Evolutionary conservation across 129 eudicot genomes (phyloP).

Genomic region (Lonicera japonica): DNA sequence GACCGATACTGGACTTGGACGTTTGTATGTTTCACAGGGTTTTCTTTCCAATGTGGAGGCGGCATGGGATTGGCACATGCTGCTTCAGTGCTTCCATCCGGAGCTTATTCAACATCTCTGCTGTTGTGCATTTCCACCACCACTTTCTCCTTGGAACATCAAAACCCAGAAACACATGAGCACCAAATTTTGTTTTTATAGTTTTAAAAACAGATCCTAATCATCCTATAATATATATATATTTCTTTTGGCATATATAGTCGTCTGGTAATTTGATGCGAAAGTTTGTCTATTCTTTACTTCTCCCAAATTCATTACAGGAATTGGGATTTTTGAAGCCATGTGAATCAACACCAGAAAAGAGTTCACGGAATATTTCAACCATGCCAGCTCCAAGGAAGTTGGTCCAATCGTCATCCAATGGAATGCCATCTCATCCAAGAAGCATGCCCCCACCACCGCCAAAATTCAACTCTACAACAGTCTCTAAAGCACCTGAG

Average conservation of each 20-base stretch:
- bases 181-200: conserved; percentile 1
- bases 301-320: conserved; percentile 46
- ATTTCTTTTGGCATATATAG: not conserved
- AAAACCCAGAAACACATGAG: conserved; percentile 1
- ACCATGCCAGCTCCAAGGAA: conserved; percentile 43
- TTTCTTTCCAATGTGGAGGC: conserved; percentile 24
- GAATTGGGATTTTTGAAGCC: conserved; percentile 40
- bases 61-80: conserved; percentile 29
- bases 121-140: conserved; percentile 12
- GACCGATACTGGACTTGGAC: conserved; percentile 87
- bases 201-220: not conserved
- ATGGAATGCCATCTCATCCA: conserved; percentile 39
- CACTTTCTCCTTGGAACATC: conserved; percentile 1
- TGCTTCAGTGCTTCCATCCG: conserved; percentile 28
- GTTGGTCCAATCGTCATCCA: conserved; percentile 33
- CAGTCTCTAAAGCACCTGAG: conserved; percentile 22
- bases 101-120: conserved; percentile 19
- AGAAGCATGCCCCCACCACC: conserved; percentile 34
- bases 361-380: conserved; percentile 31
- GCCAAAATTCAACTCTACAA: conserved; percentile 27
- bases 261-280: no score
- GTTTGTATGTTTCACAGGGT: conserved; percentile 82
- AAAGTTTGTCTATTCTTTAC: not conserved
- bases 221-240: conserved; percentile 1
- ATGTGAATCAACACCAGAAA: conserved; percentile 25